Conservation (phyloP, 2,329 filamentous ascomycete species). For the Ceratocystis smalleyi region DNA sequence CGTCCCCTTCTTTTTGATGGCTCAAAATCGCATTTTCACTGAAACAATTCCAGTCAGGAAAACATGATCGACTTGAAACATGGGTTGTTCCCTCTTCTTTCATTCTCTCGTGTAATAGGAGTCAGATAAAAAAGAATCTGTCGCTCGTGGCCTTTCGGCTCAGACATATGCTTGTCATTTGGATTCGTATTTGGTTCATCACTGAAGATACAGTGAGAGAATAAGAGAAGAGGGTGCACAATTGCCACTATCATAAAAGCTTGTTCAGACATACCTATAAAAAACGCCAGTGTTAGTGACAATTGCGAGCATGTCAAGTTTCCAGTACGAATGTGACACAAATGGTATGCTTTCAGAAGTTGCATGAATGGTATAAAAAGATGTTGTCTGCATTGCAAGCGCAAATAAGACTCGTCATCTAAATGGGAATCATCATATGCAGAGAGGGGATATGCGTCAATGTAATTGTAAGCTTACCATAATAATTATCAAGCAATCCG, state of each 20-base stretch:
- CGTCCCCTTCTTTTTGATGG: not conserved
- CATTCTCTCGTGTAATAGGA: conserved; percentile 1
- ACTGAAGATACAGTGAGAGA: conserved; percentile 8
- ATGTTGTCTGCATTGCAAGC: conserved; percentile 55
- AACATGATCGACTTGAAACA: not conserved
- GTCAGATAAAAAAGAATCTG: conserved; percentile 17
- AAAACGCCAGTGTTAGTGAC: not conserved
- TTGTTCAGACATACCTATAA: not conserved
- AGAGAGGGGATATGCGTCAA: not conserved
- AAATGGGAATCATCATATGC: conserved; percentile 30
- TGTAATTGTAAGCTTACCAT: conserved; percentile 13
- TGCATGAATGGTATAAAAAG: conserved; percentile 60
- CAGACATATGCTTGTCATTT: conserved; percentile 97
- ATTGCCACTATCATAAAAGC: not conserved
- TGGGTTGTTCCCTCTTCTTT: not conserved
- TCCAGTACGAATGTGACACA: not conserved
- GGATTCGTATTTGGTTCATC: conserved; percentile 41
- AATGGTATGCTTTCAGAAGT: conserved; percentile 28
- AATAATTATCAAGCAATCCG: not conserved
- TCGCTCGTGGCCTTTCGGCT: conserved; percentile 39
- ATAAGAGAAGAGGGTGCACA: not conserved
- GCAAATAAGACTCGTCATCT: conserved; percentile 71
- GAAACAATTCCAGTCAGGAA: not conserved
- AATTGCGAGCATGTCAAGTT: not conserved
- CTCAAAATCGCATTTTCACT: no score